Base-by-base conservation (phyloP, 164 flowering plant genomes). In the Sedum album region DNA sequence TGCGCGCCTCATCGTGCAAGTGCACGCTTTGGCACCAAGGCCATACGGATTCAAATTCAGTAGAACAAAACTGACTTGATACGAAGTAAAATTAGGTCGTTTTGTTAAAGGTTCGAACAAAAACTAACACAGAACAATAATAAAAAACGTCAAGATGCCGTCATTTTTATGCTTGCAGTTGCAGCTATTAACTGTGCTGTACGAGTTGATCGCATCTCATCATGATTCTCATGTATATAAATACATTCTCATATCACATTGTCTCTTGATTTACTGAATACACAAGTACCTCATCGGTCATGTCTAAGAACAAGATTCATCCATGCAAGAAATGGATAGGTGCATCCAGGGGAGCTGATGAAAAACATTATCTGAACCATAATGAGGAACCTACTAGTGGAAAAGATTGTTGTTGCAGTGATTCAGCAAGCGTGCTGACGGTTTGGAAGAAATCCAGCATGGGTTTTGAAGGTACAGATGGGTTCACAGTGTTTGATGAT, bases 401-500 rank as follows among this genome's bases (percentile, higher is more conserved):
- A n/a, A 33, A 44, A 18, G 55, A 7, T 25, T 38, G 68, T 25
- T 25, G 49, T 20, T 26, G 62, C 61, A 55, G 61, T 11, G 62
- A 57, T 13, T 6, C 38, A 21, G 78, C 82, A 15, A 14, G 66
- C 1, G 76, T 73, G 28, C 71, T 84, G 15, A 86, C 88, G 0
- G 88, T 86, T 66, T 86, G 88, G 91, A 86, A 86, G 79, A 84
- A 79, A 75, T 84, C 88, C 17, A 86, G 84, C 78, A 83, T 86
- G 88, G 73, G 79, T 33, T 86, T 86, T 71, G 84, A 84, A 65
- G 86, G 91, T 0, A 84, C 86, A 0, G 85, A 86, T 62, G 91
- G 91, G n/a, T 86, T 86, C 72, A 82, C 88, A 4, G 91, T 84
- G 8, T 83, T 78, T 51, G 80, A 86, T 68, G 51, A 69, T 15